Evolutionary conservation across 2,329 filamentous ascomycete species (phyloP), one percentile per base, ranked within the genome.

Genomic region (Clonostachys sp.): DNA sequence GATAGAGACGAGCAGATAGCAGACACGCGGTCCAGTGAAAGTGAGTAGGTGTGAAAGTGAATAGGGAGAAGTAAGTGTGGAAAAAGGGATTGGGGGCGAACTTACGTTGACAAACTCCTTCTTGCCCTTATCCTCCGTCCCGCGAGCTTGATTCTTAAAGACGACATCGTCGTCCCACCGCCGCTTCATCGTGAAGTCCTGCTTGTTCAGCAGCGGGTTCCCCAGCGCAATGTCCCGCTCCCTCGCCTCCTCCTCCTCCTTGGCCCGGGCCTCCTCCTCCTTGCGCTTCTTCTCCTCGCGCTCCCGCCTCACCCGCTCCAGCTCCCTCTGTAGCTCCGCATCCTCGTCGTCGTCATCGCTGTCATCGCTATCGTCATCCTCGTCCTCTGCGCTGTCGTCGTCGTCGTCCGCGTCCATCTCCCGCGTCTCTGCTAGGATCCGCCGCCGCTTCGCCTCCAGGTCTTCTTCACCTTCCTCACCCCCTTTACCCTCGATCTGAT

Each of bases 101-200:
- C 84, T 72, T 65, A 89, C 91, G 63, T 99, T 99, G 67, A 99
- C 91, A 71, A 99, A 99, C 68, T 96, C 91, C 73, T 92, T 95
- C 69, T 80, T 82, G 73, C 91, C 82, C 73, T 86, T 91, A 53
- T 96, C 90, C 62, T 97, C 92, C 1, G 91, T 96, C 9, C 92
- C 94, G 50, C 94, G 81, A 34, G 92, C 94, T 71, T 99, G 94
- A 67, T 99, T 99, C 75, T 96, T 97, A 73, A 99, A 99, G 4
- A 99, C 91, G 12, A 99, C 94, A 64, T 99, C 94, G 59, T 99
- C 94, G 58, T 99, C 94, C 94, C 94, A 99, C 57, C 91, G 75
- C 56, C 89, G 76, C 77, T 96, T 96, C 61, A 96, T 85, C 49
- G 86, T 91, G 64, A 95, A 97, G 57, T 96, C 91, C 17, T 80